Evolutionary conservation across 768 basidiomycete species (phyloP).

Genomic region (Lactarius psammicola): DNA sequence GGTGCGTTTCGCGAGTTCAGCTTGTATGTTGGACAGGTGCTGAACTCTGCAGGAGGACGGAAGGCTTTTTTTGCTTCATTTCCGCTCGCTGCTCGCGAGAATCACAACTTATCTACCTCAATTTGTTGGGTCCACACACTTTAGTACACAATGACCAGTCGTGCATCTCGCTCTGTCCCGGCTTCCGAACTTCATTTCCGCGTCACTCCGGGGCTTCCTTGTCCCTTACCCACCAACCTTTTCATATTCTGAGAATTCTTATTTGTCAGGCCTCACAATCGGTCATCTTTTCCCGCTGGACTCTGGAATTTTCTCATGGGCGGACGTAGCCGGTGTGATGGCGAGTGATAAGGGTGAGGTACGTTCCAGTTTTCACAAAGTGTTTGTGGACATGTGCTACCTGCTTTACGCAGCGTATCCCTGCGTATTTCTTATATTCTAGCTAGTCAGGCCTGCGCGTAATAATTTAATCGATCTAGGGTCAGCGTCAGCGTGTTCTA

Average conservation of each 20-base stretch:
- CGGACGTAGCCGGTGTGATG: conserved; percentile 22
- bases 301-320: conserved; percentile 17
- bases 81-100: conserved; percentile 24
- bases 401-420: not conserved
- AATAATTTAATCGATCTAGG: not conserved
- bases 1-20: not conserved
- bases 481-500: not conserved
- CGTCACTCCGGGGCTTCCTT: conserved; percentile 1
- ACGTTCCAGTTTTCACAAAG: conserved; percentile 15
- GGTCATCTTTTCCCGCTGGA: conserved; percentile 12
- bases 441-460: not conserved
- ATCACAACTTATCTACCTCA: conserved; percentile 25
- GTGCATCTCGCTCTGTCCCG: conserved; percentile 10
- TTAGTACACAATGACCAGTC: conserved; percentile 12
- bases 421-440: not conserved
- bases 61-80: conserved; percentile 17
- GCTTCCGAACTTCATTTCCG: conserved; percentile 23
- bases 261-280: conserved; percentile 12
- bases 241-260: not conserved
- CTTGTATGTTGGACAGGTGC: conserved; percentile 1
- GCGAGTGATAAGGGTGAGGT: conserved; percentile 15
- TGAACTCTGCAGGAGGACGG: conserved; percentile 20
- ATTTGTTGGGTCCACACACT: conserved; percentile 15
- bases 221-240: conserved; percentile 7
- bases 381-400: conserved; percentile 9